Percentiles rank a stretch among this genome's conserved stretches.
These are phyloP conservation scores for Tulasnella sp. DNA, from an alignment of 768 basidiomycete genomes.

Conservation along the genomic window DNA sequence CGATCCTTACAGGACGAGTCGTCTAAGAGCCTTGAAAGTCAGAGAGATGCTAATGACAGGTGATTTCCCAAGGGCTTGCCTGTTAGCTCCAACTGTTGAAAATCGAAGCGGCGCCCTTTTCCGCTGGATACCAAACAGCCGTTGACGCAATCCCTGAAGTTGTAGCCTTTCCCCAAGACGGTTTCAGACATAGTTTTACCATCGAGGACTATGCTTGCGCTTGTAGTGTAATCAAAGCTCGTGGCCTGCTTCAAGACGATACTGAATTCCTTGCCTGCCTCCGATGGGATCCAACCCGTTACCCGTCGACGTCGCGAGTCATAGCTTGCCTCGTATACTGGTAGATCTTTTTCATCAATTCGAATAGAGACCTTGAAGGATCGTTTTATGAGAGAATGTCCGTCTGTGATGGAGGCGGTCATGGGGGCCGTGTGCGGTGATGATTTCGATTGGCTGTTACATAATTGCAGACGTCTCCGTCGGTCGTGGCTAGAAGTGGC, in stretches of 20 bases:
- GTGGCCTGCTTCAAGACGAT: neutral
- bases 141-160: neutral
- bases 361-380: neutral
- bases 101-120: neutral
- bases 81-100: neutral
- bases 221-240: too few relatives aligned
- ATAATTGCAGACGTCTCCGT: neutral
- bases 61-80: neutral
- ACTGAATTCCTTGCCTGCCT: neutral
- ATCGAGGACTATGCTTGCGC: too few relatives aligned
- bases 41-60: neutral
- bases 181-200: too few relatives aligned
- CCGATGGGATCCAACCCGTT: constrained; percentile 1
- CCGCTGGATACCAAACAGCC: too few relatives aligned
- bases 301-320: neutral
- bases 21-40: too few relatives aligned
- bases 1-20: too few relatives aligned
- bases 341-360: constrained; percentile 12
- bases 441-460: too few relatives aligned
- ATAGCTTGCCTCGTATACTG: neutral
- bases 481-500: too few relatives aligned
- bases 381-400: neutral
- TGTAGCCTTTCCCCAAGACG: neutral
- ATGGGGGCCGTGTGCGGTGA: too few relatives aligned
- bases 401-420: too few relatives aligned